Conservation (phyloP, 257 asterid species). For the Dorcoceras hygrometricum region DNA sequence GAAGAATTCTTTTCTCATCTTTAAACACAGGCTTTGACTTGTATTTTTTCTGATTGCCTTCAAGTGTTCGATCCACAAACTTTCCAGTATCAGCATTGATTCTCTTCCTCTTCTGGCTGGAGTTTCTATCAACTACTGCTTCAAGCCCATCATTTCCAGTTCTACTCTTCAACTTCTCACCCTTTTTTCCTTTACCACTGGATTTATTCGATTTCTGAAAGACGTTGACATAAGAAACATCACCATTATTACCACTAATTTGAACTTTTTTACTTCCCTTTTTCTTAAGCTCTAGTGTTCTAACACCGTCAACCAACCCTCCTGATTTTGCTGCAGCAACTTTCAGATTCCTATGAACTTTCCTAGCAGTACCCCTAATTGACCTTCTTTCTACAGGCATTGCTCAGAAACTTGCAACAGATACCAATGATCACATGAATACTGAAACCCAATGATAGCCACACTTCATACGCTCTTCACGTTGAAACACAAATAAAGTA, state of each 20-base stretch:
- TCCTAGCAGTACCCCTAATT: slow-evolving; percentile 18
- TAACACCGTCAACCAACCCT: slow-evolving; percentile 29
- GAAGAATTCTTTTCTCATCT: slow-evolving; percentile 14
- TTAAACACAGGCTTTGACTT: slow-evolving; percentile 28
- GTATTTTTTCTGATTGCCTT: slow-evolving; percentile 18
- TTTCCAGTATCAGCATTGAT: slow-evolving; percentile 32
- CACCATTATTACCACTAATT: slow-evolving; percentile 29
- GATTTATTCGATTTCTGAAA: slow-evolving; percentile 23
- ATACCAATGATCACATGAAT: slow-evolving; percentile 16
- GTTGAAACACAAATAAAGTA: slow-evolving; percentile 15
- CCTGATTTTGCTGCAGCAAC: slow-evolving; percentile 26
- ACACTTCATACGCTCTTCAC: not conserved
- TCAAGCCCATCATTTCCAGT: slow-evolving; percentile 30
- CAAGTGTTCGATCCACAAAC: slow-evolving; percentile 23
- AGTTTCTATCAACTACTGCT: slow-evolving; percentile 22
- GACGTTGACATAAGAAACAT: slow-evolving; percentile 22
- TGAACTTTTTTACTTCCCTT: slow-evolving; percentile 25
- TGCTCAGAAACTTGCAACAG: slow-evolving; percentile 16
- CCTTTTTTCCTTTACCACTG: slow-evolving; percentile 22
- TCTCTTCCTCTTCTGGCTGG: slow-evolving; percentile 55
- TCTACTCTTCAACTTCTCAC: slow-evolving; percentile 27
- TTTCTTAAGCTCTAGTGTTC: slow-evolving; percentile 19
- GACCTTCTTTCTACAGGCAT: slow-evolving; percentile 37
- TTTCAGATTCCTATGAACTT: slow-evolving; percentile 27
- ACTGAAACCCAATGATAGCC: slow-evolving; percentile 6